phyloP scores from a whole-genome alignment of 495 filamentous ascomycete species.

The Hypoxylon trugodes region DNA sequence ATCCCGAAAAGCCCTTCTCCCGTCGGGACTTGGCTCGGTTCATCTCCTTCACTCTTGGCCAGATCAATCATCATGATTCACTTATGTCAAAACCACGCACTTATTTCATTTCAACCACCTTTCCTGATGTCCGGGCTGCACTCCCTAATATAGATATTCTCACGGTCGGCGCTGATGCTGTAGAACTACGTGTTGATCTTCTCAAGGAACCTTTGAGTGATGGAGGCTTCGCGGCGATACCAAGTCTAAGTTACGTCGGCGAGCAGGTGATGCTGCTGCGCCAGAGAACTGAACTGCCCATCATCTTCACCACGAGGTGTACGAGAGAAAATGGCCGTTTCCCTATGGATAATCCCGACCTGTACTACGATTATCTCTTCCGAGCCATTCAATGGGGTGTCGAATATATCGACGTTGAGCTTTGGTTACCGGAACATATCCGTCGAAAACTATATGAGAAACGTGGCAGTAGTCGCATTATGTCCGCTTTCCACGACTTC shows the following conservation, averaged over 20 bases:
- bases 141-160: conserved; percentile 84
- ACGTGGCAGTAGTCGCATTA: conserved; percentile 79
- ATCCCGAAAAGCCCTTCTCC: conserved; percentile 73
- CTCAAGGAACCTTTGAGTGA: conserved; percentile 74
- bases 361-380: conserved; percentile 80
- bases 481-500: conserved; percentile 88
- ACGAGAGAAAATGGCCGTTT: conserved; percentile 82
- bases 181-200: conserved; percentile 84
- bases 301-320: conserved; percentile 86
- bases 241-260: conserved; percentile 82
- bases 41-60: conserved; percentile 77
- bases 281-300: conserved; percentile 83
- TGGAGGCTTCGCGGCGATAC: conserved; percentile 65
- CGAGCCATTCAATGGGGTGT: conserved; percentile 86
- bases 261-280: conserved; percentile 84
- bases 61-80: conserved; percentile 76
- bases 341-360: conserved; percentile 76
- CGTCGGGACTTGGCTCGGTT: conserved; percentile 81
- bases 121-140: conserved; percentile 84
- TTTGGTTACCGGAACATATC: conserved; percentile 83
- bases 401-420: conserved; percentile 86
- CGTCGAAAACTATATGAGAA: conserved; percentile 69
- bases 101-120: conserved; percentile 85
- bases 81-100: conserved; percentile 78
- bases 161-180: conserved; percentile 83